Conservation (phyloP, 2,329 filamentous ascomycete genomes). For the Monosporascus cannonballus region DNA sequence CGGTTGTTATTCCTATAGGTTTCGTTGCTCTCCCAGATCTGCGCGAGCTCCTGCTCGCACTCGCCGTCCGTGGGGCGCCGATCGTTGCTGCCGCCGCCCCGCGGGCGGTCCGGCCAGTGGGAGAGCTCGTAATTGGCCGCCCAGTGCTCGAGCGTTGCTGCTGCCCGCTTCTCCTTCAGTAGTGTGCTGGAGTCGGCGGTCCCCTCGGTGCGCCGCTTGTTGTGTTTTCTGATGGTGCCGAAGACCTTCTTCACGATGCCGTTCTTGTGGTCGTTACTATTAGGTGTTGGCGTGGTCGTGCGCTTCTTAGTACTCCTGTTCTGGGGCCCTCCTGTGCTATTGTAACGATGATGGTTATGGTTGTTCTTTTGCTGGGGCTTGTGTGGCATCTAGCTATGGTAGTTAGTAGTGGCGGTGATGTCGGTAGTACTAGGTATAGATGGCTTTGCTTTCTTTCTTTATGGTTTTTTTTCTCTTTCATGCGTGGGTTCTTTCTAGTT, state of each 20-base stretch:
- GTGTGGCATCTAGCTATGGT: too few relatives aligned
- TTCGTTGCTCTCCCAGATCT: slow-evolving; percentile 8
- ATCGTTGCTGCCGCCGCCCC: slow-evolving; percentile 3
- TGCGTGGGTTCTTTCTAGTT: too few relatives aligned
- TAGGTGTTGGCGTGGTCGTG: neutral
- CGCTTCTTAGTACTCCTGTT: neutral
- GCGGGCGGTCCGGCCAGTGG: slow-evolving; percentile 12
- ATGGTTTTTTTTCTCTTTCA: too few relatives aligned
- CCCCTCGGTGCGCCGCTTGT: neutral
- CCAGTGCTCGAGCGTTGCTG: slow-evolving; percentile 6
- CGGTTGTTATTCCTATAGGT: neutral
- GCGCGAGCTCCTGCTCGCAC: slow-evolving; percentile 5
- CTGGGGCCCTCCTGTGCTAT: neutral
- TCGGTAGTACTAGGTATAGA: too few relatives aligned
- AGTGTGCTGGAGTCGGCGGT: neutral
- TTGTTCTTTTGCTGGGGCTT: too few relatives aligned
- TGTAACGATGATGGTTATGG: too few relatives aligned
- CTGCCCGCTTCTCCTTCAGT: neutral
- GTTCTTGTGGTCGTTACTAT: neutral
- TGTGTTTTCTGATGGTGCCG: neutral
- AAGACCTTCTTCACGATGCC: neutral
- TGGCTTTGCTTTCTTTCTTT: too few relatives aligned
- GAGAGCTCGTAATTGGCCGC: slow-evolving; percentile 6
- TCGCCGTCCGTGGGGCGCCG: slow-evolving; percentile 4
- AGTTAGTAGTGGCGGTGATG: too few relatives aligned